Percentiles rank a stretch among this genome's conserved stretches.
phyloP scores from a whole-genome alignment of 331 rosid species.

The Saraca asoca region DNA sequence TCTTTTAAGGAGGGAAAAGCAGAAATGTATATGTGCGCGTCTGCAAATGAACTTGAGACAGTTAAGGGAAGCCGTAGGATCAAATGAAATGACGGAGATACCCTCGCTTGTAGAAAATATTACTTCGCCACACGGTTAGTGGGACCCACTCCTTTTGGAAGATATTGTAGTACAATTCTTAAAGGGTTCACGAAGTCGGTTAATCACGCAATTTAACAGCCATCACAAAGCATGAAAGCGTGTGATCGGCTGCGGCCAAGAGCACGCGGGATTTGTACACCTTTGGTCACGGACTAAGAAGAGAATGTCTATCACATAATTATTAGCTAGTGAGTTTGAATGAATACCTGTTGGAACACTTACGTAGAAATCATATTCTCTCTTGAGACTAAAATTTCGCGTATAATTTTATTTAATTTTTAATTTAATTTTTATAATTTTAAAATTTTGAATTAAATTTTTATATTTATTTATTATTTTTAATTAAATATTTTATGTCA shows the following conservation, averaged over 20 bases:
- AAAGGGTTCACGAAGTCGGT: background rate
- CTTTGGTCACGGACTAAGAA: constrained; percentile 19
- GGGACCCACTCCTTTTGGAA: constrained; percentile 12
- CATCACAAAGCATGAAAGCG: background rate
- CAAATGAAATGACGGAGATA: background rate
- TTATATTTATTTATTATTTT: too few relatives aligned
- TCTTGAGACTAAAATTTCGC: too few relatives aligned
- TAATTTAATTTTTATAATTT: too few relatives aligned
- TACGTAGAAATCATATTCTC: too few relatives aligned
- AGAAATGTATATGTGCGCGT: constrained; percentile 24
- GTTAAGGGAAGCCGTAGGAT: constrained; percentile 40
- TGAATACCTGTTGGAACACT: too few relatives aligned
- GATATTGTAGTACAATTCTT: background rate
- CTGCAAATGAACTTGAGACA: constrained; percentile 32
- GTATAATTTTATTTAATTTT: too few relatives aligned
- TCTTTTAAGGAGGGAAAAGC: constrained; percentile 38
- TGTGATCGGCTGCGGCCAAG: constrained; percentile 6
- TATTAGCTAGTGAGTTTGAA: background rate
- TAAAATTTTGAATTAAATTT: too few relatives aligned
- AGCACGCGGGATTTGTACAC: background rate
- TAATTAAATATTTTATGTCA: too few relatives aligned
- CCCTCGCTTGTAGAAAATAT: constrained; percentile 21
- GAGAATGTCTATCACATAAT: background rate
- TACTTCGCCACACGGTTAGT: constrained; percentile 21
- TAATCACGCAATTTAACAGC: background rate